Evolutionary conservation across 2,329 filamentous ascomycete genomes (phyloP).

Genomic region (Neonectria faginata): DNA sequence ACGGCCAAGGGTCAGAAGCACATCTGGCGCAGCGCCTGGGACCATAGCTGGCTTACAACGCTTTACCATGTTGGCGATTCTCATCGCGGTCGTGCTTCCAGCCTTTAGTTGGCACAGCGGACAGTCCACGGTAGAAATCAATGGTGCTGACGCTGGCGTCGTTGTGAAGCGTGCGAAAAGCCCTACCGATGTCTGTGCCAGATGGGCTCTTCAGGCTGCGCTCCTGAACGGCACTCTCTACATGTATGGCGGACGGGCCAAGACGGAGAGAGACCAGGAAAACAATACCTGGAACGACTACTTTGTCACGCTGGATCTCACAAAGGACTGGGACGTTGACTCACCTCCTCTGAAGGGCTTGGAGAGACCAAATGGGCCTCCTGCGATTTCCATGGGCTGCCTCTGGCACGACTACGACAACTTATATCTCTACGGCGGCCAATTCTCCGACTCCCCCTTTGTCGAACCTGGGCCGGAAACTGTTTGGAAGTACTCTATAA

Average conservation of each 20-base stretch:
- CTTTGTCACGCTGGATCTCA: constrained; percentile 78
- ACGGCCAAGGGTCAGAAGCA: constrained; percentile 57
- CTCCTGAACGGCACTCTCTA: constrained; percentile 81
- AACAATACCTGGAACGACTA: constrained; percentile 80
- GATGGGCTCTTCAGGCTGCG: constrained; percentile 77
- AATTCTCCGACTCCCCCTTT: constrained; percentile 74
- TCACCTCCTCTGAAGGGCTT: constrained; percentile 73
- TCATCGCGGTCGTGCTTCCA: constrained; percentile 64
- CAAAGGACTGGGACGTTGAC: constrained; percentile 75
- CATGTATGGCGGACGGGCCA: constrained; percentile 79
- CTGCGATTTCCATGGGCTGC: constrained; percentile 77
- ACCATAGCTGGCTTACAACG: constrained; percentile 57
- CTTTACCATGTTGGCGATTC: constrained; percentile 60
- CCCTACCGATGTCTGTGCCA: constrained; percentile 64
- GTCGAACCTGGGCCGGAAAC: constrained; percentile 69
- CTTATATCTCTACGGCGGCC: constrained; percentile 79
- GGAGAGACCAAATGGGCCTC: constrained; percentile 74
- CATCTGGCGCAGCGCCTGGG: constrained; percentile 57
- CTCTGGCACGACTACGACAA: constrained; percentile 79
- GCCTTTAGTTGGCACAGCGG: constrained; percentile 57
- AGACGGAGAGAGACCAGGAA: constrained; percentile 66
- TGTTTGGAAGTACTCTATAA: constrained; percentile 77
- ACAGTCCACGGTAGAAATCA: constrained; percentile 53
- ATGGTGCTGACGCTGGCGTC: constrained; percentile 61
- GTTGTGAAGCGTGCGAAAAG: constrained; percentile 48